These are phyloP conservation scores for Hanseniaspora uvarum DNA, from an alignment of 1,139 yeast species.

Conservation along the genomic window DNA sequence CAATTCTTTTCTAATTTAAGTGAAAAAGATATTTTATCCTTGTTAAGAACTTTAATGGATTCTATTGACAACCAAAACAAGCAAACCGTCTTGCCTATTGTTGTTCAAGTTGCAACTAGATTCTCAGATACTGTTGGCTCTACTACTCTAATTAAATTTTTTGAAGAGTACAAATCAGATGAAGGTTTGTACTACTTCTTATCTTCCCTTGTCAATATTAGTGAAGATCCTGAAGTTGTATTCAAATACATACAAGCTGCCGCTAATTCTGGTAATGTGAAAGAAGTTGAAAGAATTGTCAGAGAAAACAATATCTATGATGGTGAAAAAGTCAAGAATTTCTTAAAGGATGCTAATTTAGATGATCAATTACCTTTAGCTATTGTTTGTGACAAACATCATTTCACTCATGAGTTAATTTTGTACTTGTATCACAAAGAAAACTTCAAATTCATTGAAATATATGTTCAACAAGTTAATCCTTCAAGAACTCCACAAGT, in stretches of 20 bases:
- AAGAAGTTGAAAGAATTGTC: constrained; percentile 91
- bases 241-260: constrained; percentile 94
- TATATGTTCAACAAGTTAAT: constrained; percentile 93
- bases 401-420: constrained; percentile 86
- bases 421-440: constrained; percentile 89
- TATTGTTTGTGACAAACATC: constrained; percentile 87
- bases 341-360: constrained; percentile 82
- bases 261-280: constrained; percentile 75
- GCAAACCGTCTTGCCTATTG: constrained; percentile 79
- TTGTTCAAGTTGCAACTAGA: constrained; percentile 92
- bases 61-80: constrained; percentile 35
- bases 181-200: constrained; percentile 93
- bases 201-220: constrained; percentile 83
- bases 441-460: constrained; percentile 90
- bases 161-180: constrained; percentile 82
- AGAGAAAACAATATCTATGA: constrained; percentile 89
- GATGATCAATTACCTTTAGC: constrained; percentile 95
- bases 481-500: constrained; percentile 95
- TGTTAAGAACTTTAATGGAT: constrained; percentile 76
- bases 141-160: constrained; percentile 68
- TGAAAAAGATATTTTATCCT: constrained; percentile 84
- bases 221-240: constrained; percentile 91
- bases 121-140: constrained; percentile 92
- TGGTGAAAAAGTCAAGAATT: constrained; percentile 95
- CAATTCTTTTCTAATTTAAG: constrained; percentile 86